Conservation (phyloP, 768 basidiomycete genomes). For the Jaapia argillacea region DNA sequence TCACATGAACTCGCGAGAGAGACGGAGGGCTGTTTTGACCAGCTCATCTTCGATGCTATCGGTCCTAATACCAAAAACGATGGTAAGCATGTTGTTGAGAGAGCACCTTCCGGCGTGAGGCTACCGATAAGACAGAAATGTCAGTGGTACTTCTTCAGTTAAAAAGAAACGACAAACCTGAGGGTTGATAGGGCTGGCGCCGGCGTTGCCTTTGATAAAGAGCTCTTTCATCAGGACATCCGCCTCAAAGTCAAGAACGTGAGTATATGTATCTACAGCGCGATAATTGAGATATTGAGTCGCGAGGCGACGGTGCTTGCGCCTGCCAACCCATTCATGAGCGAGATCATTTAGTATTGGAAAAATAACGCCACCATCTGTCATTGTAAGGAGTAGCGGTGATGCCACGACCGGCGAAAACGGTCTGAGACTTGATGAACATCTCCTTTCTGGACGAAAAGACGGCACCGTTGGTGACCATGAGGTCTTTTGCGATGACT, state of each 20-base stretch:
- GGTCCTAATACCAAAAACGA: too few species aligned
- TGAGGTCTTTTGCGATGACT: too few species aligned
- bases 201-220: too few species aligned
- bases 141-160: constrained; percentile 26
- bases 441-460: too few species aligned
- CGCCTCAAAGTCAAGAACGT: constrained; percentile 29
- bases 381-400: constrained; percentile 35
- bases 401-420: constrained; percentile 32
- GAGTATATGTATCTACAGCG: constrained; percentile 25
- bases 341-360: constrained; percentile 1
- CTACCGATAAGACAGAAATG: constrained; percentile 8
- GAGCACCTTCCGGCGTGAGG: too few species aligned
- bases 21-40: too few species aligned
- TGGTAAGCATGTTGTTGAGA: too few species aligned
- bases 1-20: too few species aligned
- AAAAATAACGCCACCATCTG: too few species aligned
- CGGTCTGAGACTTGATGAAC: constrained; percentile 35
- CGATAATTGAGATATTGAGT: constrained; percentile 20
- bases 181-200: constrained; percentile 21
- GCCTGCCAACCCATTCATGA: constrained; percentile 15
- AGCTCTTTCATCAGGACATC: constrained; percentile 27
- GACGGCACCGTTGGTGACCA: too few species aligned
- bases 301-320: constrained; percentile 33
- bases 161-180: constrained; percentile 29
- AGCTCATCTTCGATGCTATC: too few species aligned